phyloP scores from a whole-genome alignment of 1,139 yeast genomes.

The Diutina rugosa region DNA sequence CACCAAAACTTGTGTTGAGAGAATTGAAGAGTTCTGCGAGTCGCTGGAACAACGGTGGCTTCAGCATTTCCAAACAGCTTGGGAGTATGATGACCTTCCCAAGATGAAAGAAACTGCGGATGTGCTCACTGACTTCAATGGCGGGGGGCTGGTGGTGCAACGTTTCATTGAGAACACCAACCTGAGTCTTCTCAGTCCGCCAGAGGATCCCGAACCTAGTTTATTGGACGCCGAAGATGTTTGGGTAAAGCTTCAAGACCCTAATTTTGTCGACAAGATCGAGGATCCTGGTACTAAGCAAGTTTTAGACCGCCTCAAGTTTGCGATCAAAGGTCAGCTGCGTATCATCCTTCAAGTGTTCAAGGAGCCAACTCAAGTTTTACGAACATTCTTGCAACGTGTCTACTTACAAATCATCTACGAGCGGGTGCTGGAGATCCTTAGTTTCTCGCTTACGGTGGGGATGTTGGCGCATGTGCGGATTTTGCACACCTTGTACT shows the following conservation, averaged over 20 bases:
- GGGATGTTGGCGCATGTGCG: slow-evolving; percentile 71
- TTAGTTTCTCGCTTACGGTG: slow-evolving; percentile 51
- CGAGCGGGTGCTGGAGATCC: slow-evolving; percentile 47
- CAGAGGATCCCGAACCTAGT: slow-evolving; percentile 17
- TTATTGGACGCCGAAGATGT: slow-evolving; percentile 24
- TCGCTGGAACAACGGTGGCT: slow-evolving; percentile 57
- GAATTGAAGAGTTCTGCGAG: slow-evolving; percentile 64
- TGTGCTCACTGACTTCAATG: slow-evolving; percentile 71
- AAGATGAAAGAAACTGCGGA: slow-evolving; percentile 71
- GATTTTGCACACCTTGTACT: slow-evolving; percentile 54
- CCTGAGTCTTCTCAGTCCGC: slow-evolving; percentile 33
- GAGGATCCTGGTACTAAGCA: slow-evolving; percentile 22
- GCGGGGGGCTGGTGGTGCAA: slow-evolving; percentile 73
- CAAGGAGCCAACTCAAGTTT: slow-evolving; percentile 49
- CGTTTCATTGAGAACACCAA: slow-evolving; percentile 76
- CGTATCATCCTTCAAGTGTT: slow-evolving; percentile 65
- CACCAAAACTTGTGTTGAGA: slow-evolving; percentile 35
- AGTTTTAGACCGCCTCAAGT: slow-evolving; percentile 22
- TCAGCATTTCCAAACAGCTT: slow-evolving; percentile 44
- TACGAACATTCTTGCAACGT: slow-evolving; percentile 61
- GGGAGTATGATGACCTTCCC: slow-evolving; percentile 44
- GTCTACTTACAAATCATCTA: slow-evolving; percentile 69
- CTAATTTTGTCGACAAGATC: slow-evolving; percentile 16
- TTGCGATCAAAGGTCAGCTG: slow-evolving; percentile 53
- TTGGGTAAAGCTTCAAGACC: slow-evolving; percentile 26